These are phyloP conservation scores for Cryptococcus floricola DNA, from an alignment of 1,284 basidiomycete genomes.

Conservation along the genomic window DNA sequence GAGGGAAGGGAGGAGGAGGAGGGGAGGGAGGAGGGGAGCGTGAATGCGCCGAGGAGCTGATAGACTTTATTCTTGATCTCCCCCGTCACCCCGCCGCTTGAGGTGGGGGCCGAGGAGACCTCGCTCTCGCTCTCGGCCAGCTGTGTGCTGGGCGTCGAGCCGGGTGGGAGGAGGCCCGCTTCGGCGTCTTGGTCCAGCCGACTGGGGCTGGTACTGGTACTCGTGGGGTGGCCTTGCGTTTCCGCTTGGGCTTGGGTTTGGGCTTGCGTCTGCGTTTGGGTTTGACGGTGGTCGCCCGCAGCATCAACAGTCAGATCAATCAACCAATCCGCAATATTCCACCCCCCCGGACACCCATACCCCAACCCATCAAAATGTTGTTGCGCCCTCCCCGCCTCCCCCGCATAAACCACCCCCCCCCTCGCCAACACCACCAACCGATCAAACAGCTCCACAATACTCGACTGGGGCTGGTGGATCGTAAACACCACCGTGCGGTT, in stretches of 20 bases:
- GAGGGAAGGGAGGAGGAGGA: too few species aligned
- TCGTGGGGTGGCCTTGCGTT: too few species aligned
- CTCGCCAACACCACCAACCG: conserved; percentile 79
- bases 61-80: conserved; percentile 69
- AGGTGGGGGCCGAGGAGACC: not conserved
- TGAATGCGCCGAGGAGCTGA: conserved; percentile 65
- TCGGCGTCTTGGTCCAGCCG: not conserved
- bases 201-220: too few species aligned
- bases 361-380: conserved; percentile 76
- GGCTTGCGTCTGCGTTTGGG: too few species aligned
- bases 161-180: not conserved
- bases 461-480: conserved; percentile 96
- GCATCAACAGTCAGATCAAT: conserved; percentile 87
- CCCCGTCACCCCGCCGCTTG: conserved; percentile 5
- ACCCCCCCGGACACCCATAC: conserved; percentile 84
- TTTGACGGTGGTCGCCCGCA: conserved; percentile 41
- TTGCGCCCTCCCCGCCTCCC: conserved; percentile 68
- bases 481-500: conserved; percentile 96
- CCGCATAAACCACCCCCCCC: conserved; percentile 79
- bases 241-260: too few species aligned
- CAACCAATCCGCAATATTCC: conserved; percentile 93
- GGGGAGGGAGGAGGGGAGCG: conserved; percentile 41
- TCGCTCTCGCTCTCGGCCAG: not conserved
- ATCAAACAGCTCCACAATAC: conserved; percentile 94
- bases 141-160: not conserved